Conservation (phyloP, 345 rosid genomes). For the Rhodomyrtus tomentosa region DNA sequence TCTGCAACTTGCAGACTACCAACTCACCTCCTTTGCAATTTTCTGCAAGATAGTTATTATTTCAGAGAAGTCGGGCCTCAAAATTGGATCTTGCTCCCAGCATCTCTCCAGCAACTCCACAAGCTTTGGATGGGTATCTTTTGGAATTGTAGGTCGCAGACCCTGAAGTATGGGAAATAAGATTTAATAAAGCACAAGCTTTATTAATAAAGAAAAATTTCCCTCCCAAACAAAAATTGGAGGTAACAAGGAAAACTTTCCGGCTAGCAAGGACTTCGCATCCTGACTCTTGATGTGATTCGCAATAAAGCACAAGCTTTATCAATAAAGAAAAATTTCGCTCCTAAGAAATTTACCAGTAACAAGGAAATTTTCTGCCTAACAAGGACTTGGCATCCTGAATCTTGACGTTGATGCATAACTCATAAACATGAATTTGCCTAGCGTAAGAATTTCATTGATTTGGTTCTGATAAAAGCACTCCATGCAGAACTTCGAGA, state of each 20-base stretch:
- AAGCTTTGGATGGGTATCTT: slow-evolving; percentile 51
- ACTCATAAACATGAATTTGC: not conserved
- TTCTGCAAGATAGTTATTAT: slow-evolving; percentile 48
- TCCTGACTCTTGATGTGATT: no score
- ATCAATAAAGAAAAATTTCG: not conserved
- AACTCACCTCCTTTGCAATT: slow-evolving; percentile 67
- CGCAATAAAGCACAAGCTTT: not conserved
- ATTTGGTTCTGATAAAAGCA: not conserved
- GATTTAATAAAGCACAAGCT: no score
- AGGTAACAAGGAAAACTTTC: not conserved
- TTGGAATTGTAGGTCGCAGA: slow-evolving; percentile 71
- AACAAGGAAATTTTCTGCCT: not conserved
- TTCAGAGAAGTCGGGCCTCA: slow-evolving; percentile 85
- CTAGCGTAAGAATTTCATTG: not conserved
- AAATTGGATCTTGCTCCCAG: slow-evolving; percentile 86
- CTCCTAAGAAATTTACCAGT: not conserved
- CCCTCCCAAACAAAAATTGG: no score
- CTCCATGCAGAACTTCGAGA: not conserved
- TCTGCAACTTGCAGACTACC: not conserved
- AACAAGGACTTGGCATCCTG: not conserved
- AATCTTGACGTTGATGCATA: not conserved
- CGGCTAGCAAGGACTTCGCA: no score
- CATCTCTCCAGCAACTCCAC: slow-evolving; percentile 56
- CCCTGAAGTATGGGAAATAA: slow-evolving; percentile 24
- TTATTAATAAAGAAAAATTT: no score